A percentile compares a stretch with the other conserved stretches of the same genome.
Conservation (phyloP, 2,329 filamentous ascomycete genomes). For the Nemania sp. region DNA sequence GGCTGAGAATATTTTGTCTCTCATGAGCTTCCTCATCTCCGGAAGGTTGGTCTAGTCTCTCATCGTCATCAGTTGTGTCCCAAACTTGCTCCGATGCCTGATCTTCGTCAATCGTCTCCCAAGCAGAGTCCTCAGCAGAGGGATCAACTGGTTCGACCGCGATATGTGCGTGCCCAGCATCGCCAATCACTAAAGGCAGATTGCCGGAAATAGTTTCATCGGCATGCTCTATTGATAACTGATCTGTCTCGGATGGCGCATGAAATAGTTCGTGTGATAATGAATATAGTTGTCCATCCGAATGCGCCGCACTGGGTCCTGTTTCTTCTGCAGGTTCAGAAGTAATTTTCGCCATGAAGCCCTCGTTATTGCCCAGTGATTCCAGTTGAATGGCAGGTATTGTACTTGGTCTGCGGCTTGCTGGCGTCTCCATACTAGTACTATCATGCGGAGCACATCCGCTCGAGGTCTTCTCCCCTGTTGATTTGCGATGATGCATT, state of each 20-base stretch:
- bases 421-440: not conserved
- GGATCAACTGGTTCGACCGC: not conserved
- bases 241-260: not conserved
- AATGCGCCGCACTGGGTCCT: not conserved
- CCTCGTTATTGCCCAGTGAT: not conserved
- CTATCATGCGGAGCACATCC: not conserved
- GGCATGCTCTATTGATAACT: not conserved
- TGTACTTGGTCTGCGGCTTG: not conserved
- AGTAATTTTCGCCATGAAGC: not conserved
- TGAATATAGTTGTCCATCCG: not conserved
- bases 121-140: constrained; percentile 5
- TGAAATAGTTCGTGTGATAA: not conserved
- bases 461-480: not conserved
- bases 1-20: not conserved
- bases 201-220: not conserved
- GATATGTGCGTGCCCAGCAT: not conserved
- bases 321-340: not conserved
- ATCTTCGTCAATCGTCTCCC: constrained; percentile 18
- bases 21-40: not conserved
- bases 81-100: constrained; percentile 11
- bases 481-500: not conserved
- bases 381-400: not conserved
- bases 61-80: constrained; percentile 15
- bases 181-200: not conserved
- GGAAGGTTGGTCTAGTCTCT: not conserved